Evolutionary conservation across 768 basidiomycete genomes (phyloP).

Genomic region (Lentinula lateritia): DNA sequence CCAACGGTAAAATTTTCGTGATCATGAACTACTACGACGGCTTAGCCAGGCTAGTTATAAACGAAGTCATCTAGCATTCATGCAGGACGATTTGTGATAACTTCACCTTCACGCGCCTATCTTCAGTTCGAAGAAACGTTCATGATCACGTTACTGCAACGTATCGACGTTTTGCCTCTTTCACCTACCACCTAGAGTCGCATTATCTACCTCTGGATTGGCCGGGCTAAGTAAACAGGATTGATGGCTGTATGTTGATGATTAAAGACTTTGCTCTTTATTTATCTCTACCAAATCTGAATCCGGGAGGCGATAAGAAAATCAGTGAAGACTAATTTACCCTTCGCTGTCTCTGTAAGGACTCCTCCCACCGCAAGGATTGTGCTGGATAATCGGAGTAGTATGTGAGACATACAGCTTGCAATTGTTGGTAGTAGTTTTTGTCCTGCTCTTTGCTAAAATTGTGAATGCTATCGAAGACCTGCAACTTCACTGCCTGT

Average conservation of each 20-base stretch:
- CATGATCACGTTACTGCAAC: too few species aligned
- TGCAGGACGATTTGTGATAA: too few species aligned
- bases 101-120: too few species aligned
- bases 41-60: too few species aligned
- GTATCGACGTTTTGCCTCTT: background rate
- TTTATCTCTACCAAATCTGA: background rate
- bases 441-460: too few species aligned
- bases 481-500: too few species aligned
- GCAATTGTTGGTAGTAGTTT: background rate
- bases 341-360: background rate
- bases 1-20: too few species aligned
- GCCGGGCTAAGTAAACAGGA: background rate
- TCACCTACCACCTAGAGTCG: background rate
- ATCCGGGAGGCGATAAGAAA: background rate
- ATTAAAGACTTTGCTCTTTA: background rate
- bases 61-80: too few species aligned
- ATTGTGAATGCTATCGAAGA: too few species aligned
- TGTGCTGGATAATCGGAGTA: background rate
- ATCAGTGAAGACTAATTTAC: background rate
- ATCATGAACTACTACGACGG: too few species aligned
- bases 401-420: background rate
- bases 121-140: too few species aligned
- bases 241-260: background rate
- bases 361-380: slow-evolving; percentile 1
- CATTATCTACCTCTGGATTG: background rate